These are phyloP conservation scores for Starmerella potacharoeniae DNA, from an alignment of 805 yeast genomes.

Conservation along the genomic window DNA sequence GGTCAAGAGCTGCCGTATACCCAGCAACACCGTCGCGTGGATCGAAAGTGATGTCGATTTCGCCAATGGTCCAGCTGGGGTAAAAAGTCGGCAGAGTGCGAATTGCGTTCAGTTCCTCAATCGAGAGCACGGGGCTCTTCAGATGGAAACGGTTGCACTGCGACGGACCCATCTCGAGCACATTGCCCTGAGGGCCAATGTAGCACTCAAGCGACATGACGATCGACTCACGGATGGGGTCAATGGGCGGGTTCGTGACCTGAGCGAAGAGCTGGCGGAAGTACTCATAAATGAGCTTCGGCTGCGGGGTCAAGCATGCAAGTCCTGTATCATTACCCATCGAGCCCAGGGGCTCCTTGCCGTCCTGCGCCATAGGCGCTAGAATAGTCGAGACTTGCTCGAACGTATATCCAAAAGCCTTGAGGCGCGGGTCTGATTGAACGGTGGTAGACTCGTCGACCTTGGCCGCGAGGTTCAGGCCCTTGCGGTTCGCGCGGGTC, in stretches of 20 bases:
- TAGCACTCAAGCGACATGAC: constrained; percentile 97
- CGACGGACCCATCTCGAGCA: constrained; percentile 79
- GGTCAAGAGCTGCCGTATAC: constrained; percentile 71
- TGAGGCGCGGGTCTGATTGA: constrained; percentile 71
- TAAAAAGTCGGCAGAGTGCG: constrained; percentile 58
- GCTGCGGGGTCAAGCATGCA: constrained; percentile 90
- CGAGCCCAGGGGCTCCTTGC: constrained; percentile 91
- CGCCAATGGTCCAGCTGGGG: constrained; percentile 76
- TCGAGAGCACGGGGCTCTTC: constrained; percentile 69
- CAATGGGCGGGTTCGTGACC: constrained; percentile 97
- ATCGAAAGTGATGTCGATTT: constrained; percentile 79
- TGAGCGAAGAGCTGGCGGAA: constrained; percentile 95
- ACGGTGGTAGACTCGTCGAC: constrained; percentile 32
- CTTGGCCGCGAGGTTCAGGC: constrained; percentile 21
- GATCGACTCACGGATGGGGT: constrained; percentile 90
- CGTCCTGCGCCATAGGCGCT: constrained; percentile 87
- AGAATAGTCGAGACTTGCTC: constrained; percentile 76
- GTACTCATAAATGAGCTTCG: constrained; percentile 80
- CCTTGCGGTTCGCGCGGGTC: constrained; percentile 43
- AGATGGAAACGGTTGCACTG: constrained; percentile 84
- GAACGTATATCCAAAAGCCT: constrained; percentile 86
- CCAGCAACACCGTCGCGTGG: constrained; percentile 78
- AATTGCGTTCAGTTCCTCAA: constrained; percentile 64
- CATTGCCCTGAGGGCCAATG: constrained; percentile 96
- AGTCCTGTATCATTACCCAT: constrained; percentile 97